Evolutionary conservation across 2,329 filamentous ascomycete species (phyloP), one percentile per base, ranked within the genome.

Genomic region (Aureobasidium sp.): DNA sequence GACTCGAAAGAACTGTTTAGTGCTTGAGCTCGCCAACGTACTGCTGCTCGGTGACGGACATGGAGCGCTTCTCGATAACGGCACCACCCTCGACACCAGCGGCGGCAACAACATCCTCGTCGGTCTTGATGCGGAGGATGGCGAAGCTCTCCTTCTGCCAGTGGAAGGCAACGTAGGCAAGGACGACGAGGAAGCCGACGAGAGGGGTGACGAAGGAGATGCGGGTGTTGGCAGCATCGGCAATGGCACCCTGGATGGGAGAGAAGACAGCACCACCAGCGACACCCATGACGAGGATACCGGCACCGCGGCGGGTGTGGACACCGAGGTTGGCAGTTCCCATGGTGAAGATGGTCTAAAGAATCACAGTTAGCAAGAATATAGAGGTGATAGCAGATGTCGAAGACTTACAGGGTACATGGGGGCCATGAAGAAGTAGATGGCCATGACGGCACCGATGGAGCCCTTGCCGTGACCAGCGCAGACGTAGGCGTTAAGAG

Each of bases 181-280:
- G 68, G 17, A 74, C 77, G 48, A 75, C 73, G 37, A 74, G 62
- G 68, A 79, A 79, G 26, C 76, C 77, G 58, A 76, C 71, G 15
- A 78, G 69, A 5, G 77, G 77, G 0, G 78, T 76, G 27, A 79
- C 61, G 68, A 78, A 79, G 15, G 75, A 77, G 68, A 77, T 76
- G 5, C 75, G 67, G 29, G 75, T 78, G 60, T 66, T 69, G 47
- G 68, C 73, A 6, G 72, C 66, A 64, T 77, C 75, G 44, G 75
- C 76, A 48, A 78, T 70, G 57, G 72, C 73, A 61, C 71, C 72
- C 64, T 72, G 71, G 58, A 74, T 73, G 5, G 72, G 72, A n/a
- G 71, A 69, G 66, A 74, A 74, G 51, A 73, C 71, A 26, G 70
- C 70, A 29, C 69, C 70, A 32, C 72, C 72, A 17, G 69, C 70